Conservation (phyloP, 2,329 filamentous ascomycete species). For the Aureobasidium uvarum region DNA sequence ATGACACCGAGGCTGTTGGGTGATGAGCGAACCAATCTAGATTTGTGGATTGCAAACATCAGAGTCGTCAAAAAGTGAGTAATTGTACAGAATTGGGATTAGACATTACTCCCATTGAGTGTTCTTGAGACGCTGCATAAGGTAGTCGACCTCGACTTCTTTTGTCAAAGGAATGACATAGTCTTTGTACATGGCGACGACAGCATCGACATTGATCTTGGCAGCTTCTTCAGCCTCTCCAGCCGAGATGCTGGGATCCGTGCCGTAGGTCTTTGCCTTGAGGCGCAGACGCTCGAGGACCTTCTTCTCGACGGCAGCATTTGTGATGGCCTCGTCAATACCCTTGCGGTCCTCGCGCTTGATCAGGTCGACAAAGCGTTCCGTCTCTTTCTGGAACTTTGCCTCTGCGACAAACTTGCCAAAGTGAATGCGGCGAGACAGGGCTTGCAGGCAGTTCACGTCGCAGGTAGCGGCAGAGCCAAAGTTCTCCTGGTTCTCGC, state of each 20-base stretch:
- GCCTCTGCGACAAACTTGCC: conserved; percentile 97
- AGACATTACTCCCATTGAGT: conserved; percentile 48
- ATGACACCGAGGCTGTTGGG: neutral
- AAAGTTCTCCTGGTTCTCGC: conserved; percentile 90
- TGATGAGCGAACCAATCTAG: neutral
- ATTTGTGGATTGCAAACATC: neutral
- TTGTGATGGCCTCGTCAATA: conserved; percentile 88
- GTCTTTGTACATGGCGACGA: conserved; percentile 77
- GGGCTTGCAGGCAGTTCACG: conserved; percentile 82
- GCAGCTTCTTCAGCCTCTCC: conserved; percentile 52
- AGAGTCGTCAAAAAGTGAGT: neutral
- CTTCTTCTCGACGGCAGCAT: conserved; percentile 83
- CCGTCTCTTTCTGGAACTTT: conserved; percentile 83
- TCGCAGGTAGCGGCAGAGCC: conserved; percentile 89
- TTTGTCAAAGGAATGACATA: conserved; percentile 98
- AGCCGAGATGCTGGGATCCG: conserved; percentile 65
- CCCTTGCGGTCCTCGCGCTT: conserved; percentile 73
- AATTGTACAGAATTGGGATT: neutral
- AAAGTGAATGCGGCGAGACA: conserved; percentile 91
- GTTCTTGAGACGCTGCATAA: conserved; percentile 82
- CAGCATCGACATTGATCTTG: conserved; percentile 91
- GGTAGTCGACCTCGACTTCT: conserved; percentile 94
- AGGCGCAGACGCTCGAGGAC: conserved; percentile 81
- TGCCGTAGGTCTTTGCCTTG: conserved; percentile 93
- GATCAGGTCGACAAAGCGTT: conserved; percentile 79